These are phyloP conservation scores for Linum lewisii DNA, from an alignment of 345 rosid genomes.

Conservation along the genomic window DNA sequence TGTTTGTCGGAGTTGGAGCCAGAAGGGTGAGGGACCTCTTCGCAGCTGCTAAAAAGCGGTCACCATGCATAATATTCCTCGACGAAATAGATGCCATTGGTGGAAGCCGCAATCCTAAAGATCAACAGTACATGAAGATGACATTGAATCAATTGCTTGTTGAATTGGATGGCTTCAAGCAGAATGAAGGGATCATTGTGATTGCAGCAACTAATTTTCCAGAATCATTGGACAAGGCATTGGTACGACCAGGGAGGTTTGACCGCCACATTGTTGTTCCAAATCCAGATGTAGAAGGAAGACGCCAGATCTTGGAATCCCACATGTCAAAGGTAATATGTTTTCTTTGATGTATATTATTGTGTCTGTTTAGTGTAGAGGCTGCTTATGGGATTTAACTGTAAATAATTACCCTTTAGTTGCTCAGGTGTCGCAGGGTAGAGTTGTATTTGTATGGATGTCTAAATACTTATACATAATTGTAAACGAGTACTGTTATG, in stretches of 20 bases:
- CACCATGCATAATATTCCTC: conserved; percentile 94
- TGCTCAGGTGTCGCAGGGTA: not conserved
- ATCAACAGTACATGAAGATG: conserved; percentile 96
- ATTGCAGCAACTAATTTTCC: conserved; percentile 96
- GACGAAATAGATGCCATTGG: conserved; percentile 99
- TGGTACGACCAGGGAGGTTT: conserved; percentile 95
- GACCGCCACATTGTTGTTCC: conserved; percentile 91
- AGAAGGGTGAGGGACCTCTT: conserved; percentile 95
- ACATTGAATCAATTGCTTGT: conserved; percentile 91
- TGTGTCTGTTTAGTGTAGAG: not conserved
- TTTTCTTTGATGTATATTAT: not conserved
- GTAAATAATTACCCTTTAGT: not conserved
- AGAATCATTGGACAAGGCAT: conserved; percentile 84
- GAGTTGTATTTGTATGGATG: not conserved
- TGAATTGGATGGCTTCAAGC: conserved; percentile 96
- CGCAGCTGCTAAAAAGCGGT: conserved; percentile 96
- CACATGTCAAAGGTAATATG: conserved; percentile 91
- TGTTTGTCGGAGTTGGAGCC: conserved; percentile 99
- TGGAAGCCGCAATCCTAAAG: conserved; percentile 86
- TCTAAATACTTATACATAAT: not conserved
- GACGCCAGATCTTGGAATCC: conserved; percentile 88
- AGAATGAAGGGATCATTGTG: conserved; percentile 92
- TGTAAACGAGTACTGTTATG: not conserved
- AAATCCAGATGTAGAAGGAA: conserved; percentile 94
- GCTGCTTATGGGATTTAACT: not conserved